Base-by-base conservation (phyloP, 2,329 filamentous ascomycete genomes). In the Botrytis sinoallii region DNA sequence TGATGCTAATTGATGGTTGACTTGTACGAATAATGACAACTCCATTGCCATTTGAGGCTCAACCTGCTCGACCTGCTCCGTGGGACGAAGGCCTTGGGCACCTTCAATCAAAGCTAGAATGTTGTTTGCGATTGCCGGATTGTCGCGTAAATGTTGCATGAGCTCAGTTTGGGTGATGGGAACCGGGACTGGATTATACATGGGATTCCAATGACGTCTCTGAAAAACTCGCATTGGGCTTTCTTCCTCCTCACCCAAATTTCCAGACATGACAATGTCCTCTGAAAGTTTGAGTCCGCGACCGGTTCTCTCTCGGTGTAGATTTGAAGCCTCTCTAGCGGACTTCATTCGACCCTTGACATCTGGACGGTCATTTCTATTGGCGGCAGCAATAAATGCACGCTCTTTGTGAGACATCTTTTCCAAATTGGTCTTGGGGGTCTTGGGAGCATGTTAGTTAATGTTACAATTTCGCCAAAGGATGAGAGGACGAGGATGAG, bases 341-440 rank as follows among this genome's bases (percentile, higher is more conserved):
- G 95, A 98, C 81, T 97, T 93, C 29, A 97, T 88, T 40, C 95
- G 90, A 22, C 94, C 94, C 82, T 98, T 94, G 25, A 97, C 84
- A 80, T 92, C 95, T 35, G 46, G 46, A 71, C 95, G 90, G 80
- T 98, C 95, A 78, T 92, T 92, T 76, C 95, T 88, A 77, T 95
- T 87, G 9, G 95, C 98, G 5, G 95, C 95, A 20, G 95, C 95
- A 78, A 98, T 96, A 81, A 97, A 98, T 35, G 95, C 95, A 80
- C 95, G 88, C 82, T 95, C 93, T 80, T 94, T 91, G 78, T 95
- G 95, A 82, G 95, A 92, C 44, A 66, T 38, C 18, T 25, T 48
- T 16, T 66, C 42, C 12, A 38, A 2, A 52, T 16, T 35, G 8
- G 66, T 69, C 35, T 57, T 69, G 22, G 35, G 22, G 3, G 66